Evolutionary conservation across 257 asterid genomes (phyloP).

Genomic region (Solanum commersonii): DNA sequence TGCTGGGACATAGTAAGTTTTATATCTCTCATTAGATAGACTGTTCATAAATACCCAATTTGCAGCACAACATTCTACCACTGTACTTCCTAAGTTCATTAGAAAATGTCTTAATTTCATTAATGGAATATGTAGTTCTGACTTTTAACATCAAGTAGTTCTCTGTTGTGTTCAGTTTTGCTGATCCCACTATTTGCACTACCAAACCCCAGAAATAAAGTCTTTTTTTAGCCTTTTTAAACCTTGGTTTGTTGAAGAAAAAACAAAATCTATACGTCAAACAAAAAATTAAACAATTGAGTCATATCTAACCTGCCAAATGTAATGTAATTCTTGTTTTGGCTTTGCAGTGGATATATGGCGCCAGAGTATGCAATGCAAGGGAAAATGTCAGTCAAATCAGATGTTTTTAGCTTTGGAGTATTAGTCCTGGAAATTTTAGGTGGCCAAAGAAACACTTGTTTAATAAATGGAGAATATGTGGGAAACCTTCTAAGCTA

Average conservation of each 20-base stretch:
- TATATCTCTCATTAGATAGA: neutral
- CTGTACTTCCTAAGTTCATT: neutral
- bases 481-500: too few species aligned
- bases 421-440: conserved; percentile 9
- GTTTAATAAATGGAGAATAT: too few species aligned
- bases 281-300: too few species aligned
- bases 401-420: conserved; percentile 16
- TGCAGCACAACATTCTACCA: neutral
- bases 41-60: neutral
- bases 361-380: neutral
- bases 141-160: neutral
- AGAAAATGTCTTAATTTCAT: too few species aligned
- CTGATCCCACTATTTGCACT: neutral
- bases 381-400: conserved; percentile 3
- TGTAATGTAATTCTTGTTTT: too few species aligned
- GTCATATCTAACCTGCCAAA: too few species aligned
- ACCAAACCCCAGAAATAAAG: neutral
- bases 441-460: too few species aligned
- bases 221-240: neutral
- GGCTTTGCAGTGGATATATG: too few species aligned
- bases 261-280: neutral
- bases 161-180: neutral
- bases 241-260: neutral
- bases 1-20: neutral
- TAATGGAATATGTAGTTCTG: neutral